Base-by-base conservation (phyloP, 306 rosid species). In the Styphnolobium japonicum region DNA sequence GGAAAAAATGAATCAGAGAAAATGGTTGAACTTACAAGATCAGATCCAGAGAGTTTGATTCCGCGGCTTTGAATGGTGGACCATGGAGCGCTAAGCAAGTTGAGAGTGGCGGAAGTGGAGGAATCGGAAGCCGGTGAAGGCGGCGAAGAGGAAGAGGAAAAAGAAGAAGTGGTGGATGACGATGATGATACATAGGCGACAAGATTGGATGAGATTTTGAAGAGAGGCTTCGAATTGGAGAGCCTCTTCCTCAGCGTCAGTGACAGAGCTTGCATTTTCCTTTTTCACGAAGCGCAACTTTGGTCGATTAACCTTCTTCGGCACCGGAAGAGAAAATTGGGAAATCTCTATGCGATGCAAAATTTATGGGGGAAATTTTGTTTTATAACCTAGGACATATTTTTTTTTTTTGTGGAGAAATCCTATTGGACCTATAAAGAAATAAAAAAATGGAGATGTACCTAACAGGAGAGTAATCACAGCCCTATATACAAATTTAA, bases 31-130 rank as follows among this genome's bases (percentile, higher is more conserved):
- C 89, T 84, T 85, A 94, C 98, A n/a, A n/a, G n/a, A 23, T 90
- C 90, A 71, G 93, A 88, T 75, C 97, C 97, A 2, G 85, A 83
- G 73, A 79, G 67, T 31, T 86, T 82, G 73, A 89, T 73, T 67
- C 93, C 92, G 12, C 95, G 94, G 53, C 66, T 77, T 70, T 86
- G 97, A 87, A 81, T 72, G 80, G 83, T 77, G 76, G 76, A 89
- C 94, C 94, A 94, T 2, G 92, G 90, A 77, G 88, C 74, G 21
- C 66, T 23, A 67, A 83, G 84, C 9, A 86, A 73, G 57, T 10
- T 34, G 45, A 70, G 65, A 49, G 73, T 49, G 49, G 82, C 39
- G 56, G 79, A 15, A 36, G 40, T 62, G 23, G 42, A 18, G 84
- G 67, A n/a, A n/a, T n/a, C 69, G 76, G 86, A 51, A 80, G 40